Percentiles rank a stretch among this genome's conserved stretches.
Conservation (phyloP, 805 yeast species). For the Candida easanensis region DNA sequence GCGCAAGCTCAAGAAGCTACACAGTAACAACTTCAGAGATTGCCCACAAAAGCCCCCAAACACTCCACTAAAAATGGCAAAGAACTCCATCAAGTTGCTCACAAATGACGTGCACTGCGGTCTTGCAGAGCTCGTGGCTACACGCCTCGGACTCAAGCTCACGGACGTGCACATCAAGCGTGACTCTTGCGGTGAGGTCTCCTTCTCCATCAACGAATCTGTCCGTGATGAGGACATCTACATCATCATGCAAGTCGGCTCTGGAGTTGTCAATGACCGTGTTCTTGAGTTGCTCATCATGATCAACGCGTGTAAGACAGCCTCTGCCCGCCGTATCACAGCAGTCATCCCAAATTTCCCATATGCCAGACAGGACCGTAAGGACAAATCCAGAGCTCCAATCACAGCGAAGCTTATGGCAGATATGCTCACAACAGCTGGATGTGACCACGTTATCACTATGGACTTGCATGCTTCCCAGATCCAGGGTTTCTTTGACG, state of each 20-base stretch:
- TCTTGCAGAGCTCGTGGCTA: slow-evolving; percentile 66
- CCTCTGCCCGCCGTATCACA: slow-evolving; percentile 79
- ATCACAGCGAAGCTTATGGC: slow-evolving; percentile 85
- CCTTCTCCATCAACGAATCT: slow-evolving; percentile 75
- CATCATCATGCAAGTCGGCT: slow-evolving; percentile 76
- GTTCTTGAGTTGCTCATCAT: slow-evolving; percentile 72
- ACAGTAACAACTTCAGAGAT: background rate
- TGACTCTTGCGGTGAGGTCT: slow-evolving; percentile 71
- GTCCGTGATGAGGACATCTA: slow-evolving; percentile 83
- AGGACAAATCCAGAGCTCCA: slow-evolving; percentile 83
- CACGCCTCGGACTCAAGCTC: slow-evolving; percentile 54
- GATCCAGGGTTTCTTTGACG: slow-evolving; percentile 81
- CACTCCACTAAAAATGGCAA: slow-evolving; percentile 52
- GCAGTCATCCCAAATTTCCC: slow-evolving; percentile 83
- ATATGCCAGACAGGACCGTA: slow-evolving; percentile 86
- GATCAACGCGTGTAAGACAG: slow-evolving; percentile 81
- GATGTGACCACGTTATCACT: slow-evolving; percentile 82
- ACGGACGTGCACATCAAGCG: slow-evolving; percentile 64
- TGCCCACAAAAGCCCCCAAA: background rate
- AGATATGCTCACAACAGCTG: slow-evolving; percentile 77
- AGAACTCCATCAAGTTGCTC: slow-evolving; percentile 64
- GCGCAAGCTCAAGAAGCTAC: background rate
- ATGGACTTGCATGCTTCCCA: slow-evolving; percentile 90
- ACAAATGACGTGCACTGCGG: slow-evolving; percentile 70
- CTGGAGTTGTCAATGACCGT: slow-evolving; percentile 73